Evolutionary conservation across 345 rosid species (phyloP).

Genomic region (Eucalyptus cloeziana): DNA sequence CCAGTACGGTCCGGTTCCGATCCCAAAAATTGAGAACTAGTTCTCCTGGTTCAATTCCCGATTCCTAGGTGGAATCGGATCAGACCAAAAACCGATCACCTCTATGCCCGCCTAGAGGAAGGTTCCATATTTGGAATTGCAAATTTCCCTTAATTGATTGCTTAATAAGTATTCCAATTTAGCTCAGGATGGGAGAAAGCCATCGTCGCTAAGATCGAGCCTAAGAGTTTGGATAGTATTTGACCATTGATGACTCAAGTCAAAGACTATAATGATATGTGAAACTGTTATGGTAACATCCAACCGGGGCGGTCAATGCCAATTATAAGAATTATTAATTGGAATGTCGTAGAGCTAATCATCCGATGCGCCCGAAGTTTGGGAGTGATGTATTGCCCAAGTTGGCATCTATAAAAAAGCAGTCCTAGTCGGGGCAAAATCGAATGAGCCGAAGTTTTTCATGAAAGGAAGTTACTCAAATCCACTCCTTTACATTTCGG

Average conservation of each 20-base stretch:
- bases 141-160: background rate
- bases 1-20: accelerated
- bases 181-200: background rate
- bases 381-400: background rate
- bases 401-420: background rate
- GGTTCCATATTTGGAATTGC: accelerated
- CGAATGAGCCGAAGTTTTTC: background rate
- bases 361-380: background rate
- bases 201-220: background rate
- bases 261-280: background rate
- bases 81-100: accelerated
- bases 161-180: background rate
- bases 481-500: background rate
- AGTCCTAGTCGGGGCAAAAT: accelerated
- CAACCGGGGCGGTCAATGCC: background rate
- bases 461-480: background rate
- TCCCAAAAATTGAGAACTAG: too few species aligned
- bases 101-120: background rate
- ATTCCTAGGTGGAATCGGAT: accelerated
- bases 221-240: background rate
- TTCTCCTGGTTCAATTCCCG: accelerated
- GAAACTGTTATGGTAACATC: background rate
- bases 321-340: background rate
- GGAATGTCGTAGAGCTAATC: background rate
- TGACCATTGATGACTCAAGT: background rate